Evolutionary conservation across 2,329 filamentous ascomycete species (phyloP), one percentile per base, ranked within the genome.

Genomic region (Daldinia sp.): DNA sequence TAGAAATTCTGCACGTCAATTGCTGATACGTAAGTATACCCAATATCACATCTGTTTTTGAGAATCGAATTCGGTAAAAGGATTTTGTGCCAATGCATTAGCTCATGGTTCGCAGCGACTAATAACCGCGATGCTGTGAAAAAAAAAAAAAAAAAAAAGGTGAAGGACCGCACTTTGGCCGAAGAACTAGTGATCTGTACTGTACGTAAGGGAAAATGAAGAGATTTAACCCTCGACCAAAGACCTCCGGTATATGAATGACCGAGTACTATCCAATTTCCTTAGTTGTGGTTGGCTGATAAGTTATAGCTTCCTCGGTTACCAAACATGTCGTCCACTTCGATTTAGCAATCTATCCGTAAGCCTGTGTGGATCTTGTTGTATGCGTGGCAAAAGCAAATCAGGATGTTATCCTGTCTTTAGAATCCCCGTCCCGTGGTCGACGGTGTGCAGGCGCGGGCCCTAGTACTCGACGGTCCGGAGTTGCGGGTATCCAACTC

Each of bases 371-470:
- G 59, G 63, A 69, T 60, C 60, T 20, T 20, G 69, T 55, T 63
- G 63, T 26, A 62, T 60, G 48, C 41, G 63, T 56, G 59, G 62
- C 51, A 66, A 66, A 68, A 59, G 63, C 39, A 66, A 61, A 35
- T 55, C 53, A 57, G 59, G 62, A 53, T 13, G 15, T 15, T 33
- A 51, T 59, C 58, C 53, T 56, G 28, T 61, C 30, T 55, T 6
- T 42, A 54, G 33, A 33, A 59, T 18, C 20, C 18, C 48, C 59
- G 39, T 62, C 61, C 61, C 50, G 59, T 63, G 41, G 53, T 28
- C 60, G 60, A 63, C 58, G 61, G 67, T 62, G 62, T 65, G 67
- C 60, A 56, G 59, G 39, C 35, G 64, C 59, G 62, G 60, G 18
- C 44, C 41, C 48, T 64, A 64, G 61, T 53, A 54, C 50, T 57